Evolutionary conservation across 2,329 filamentous ascomycete genomes (phyloP), one percentile per base, ranked within the genome.

Genomic region (Thielaviopsis musarum): DNA sequence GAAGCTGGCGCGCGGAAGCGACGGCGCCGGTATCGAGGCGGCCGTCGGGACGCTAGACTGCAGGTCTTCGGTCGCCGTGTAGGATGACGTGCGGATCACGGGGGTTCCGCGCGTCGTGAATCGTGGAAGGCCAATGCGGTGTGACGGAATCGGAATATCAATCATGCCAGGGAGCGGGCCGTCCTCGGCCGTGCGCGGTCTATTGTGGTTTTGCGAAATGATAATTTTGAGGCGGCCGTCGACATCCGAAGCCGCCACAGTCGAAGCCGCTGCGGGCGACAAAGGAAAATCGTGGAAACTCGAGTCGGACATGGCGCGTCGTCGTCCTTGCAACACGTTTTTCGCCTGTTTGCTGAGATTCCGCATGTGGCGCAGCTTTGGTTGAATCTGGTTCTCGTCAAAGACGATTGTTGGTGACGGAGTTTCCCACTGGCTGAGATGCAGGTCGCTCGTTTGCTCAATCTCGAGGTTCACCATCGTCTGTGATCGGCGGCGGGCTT

Each of bases 71-170:
- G 82, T 84, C 2, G 87, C 86, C 3, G 84, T 81, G 69, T 88
- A 88, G 17, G 85, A 83, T n/a, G 91, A 94, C 64, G 84, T 87
- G 62, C 87, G 84, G 63, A 96, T 75, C 63, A 88, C 79, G 2
- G 88, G 83, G 2, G 85, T 90, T 12, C 89, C 89, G 65, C 80
- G 79, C 58, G 80, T 73, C 63, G 85, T 91, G 70, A 95, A 95
- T 61, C 83, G 81, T 19, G 89, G 88, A 1, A 85, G 87, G 13
- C 90, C 91, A 60, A 96, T 75, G 64, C 84, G 84, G 76, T 91
- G 94, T 60, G 87, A 85, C 41, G 91, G 90, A 56, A 95, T 95
- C 22, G 83, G 77, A 52, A 91, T 79, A 65, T 90, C 81, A 10
- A 61, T 15, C 56, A 94, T 74, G 41, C 82, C 72, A 13, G 81